Conservation (phyloP, 495 filamentous ascomycete genomes). For the Lasiosphaeris hirsuta region DNA sequence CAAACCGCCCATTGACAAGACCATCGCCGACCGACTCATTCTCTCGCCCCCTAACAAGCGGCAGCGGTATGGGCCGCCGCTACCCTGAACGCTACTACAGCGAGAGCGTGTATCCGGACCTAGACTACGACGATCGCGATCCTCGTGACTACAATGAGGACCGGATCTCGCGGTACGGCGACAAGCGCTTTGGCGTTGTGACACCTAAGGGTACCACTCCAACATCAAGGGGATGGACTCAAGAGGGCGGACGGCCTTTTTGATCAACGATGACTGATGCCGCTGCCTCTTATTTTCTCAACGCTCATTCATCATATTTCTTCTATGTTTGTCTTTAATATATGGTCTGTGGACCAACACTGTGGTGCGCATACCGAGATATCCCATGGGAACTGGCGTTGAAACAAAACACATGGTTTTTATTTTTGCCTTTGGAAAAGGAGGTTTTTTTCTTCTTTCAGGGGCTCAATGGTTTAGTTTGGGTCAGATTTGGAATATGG, state of each 20-base stretch:
- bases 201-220: slow-evolving; percentile 23
- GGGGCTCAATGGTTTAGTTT: too few relatives aligned
- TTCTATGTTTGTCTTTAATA: too few relatives aligned
- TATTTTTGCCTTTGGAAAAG: too few relatives aligned
- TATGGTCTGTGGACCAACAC: too few relatives aligned
- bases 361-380: too few relatives aligned
- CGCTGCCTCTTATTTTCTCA: neutral
- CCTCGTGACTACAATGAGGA: slow-evolving; percentile 22
- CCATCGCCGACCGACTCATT: neutral
- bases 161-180: slow-evolving; percentile 23
- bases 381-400: too few relatives aligned
- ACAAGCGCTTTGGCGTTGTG: slow-evolving; percentile 21
- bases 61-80: slow-evolving; percentile 4
- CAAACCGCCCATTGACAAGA: neutral
- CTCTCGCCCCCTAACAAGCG: slow-evolving; percentile 17
- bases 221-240: slow-evolving; percentile 13
- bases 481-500: too few relatives aligned
- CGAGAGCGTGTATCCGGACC: slow-evolving; percentile 30
- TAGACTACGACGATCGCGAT: slow-evolving; percentile 10
- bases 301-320: neutral
- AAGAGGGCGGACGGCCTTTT: slow-evolving; percentile 18
- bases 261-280: neutral
- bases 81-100: slow-evolving; percentile 28
- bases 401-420: too few relatives aligned
- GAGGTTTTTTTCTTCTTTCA: too few relatives aligned